phyloP scores from a whole-genome alignment of 768 basidiomycete species.

The Macrocybe gigantea region DNA sequence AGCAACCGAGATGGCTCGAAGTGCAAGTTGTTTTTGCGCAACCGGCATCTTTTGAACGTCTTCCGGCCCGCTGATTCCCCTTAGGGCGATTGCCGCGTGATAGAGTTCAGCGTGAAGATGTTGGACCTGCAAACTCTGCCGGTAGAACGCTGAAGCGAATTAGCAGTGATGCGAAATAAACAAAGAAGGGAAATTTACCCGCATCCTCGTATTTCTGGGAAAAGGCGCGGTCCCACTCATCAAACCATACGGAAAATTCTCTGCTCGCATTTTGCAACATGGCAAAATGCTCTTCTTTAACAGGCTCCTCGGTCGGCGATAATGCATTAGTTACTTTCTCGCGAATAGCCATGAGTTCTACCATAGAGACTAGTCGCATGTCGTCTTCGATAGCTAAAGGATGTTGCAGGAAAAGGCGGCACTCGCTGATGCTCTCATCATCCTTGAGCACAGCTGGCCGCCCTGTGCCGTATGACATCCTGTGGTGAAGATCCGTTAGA shows the following conservation, averaged over 20 bases:
- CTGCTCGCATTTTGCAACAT: constrained; percentile 67
- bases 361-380: constrained; percentile 91
- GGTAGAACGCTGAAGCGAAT: constrained; percentile 63
- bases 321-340: constrained; percentile 82
- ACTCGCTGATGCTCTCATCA: constrained; percentile 85
- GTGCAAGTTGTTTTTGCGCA: constrained; percentile 72
- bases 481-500: constrained; percentile 19
- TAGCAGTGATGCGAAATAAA: neutral
- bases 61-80: constrained; percentile 79
- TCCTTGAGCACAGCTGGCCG: constrained; percentile 90
- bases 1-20: constrained; percentile 81
- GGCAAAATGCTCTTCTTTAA: constrained; percentile 65
- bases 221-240: constrained; percentile 73
- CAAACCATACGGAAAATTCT: constrained; percentile 80
- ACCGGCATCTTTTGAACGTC: constrained; percentile 82
- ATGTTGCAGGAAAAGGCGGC: constrained; percentile 75
- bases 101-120: constrained; percentile 82
- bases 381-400: constrained; percentile 90
- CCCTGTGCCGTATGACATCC: constrained; percentile 92
- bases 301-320: constrained; percentile 71
- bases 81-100: constrained; percentile 77
- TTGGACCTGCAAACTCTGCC: constrained; percentile 83
- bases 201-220: constrained; percentile 81
- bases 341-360: constrained; percentile 86
- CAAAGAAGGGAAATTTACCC: constrained; percentile 33